These are phyloP conservation scores for Monascus purpureus DNA, from an alignment of 495 filamentous ascomycete genomes.

Conservation along the genomic window DNA sequence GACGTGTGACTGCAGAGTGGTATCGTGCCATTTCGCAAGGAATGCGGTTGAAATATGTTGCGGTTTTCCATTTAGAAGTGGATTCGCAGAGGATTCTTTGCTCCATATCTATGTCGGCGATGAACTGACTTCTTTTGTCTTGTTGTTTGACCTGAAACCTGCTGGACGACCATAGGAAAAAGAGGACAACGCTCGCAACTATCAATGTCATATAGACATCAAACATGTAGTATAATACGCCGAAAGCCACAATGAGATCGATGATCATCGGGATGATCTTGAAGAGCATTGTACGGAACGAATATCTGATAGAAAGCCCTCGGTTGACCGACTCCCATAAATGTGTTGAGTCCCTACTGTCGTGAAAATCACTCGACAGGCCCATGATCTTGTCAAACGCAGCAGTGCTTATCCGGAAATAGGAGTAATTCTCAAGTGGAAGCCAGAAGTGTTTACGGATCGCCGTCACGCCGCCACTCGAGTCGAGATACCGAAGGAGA, in stretches of 20 bases:
- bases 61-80: conserved; percentile 55
- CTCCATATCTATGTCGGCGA: conserved; percentile 29
- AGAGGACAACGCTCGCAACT: conserved; percentile 42
- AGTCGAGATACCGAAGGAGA: conserved; percentile 37
- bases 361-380: conserved; percentile 69
- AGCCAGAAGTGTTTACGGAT: conserved; percentile 48
- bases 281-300: conserved; percentile 56
- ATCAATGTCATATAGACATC: conserved; percentile 64
- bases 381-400: conserved; percentile 66
- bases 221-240: conserved; percentile 54
- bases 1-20: conserved; percentile 18
- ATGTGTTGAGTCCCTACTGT: conserved; percentile 57
- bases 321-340: conserved; percentile 52
- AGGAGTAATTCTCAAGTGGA: conserved; percentile 50
- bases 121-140: conserved; percentile 22
- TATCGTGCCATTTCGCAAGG: conserved; percentile 51
- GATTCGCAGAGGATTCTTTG: conserved; percentile 46
- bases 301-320: conserved; percentile 45
- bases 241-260: conserved; percentile 55
- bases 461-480: conserved; percentile 40
- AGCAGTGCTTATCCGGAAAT: conserved; percentile 43
- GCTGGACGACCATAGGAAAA: conserved; percentile 50
- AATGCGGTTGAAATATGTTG: conserved; percentile 56
- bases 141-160: conserved; percentile 31
- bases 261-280: conserved; percentile 54